phyloP scores from a whole-genome alignment of 2,329 filamentous ascomycete genomes.

The Aspergillus melleus region DNA sequence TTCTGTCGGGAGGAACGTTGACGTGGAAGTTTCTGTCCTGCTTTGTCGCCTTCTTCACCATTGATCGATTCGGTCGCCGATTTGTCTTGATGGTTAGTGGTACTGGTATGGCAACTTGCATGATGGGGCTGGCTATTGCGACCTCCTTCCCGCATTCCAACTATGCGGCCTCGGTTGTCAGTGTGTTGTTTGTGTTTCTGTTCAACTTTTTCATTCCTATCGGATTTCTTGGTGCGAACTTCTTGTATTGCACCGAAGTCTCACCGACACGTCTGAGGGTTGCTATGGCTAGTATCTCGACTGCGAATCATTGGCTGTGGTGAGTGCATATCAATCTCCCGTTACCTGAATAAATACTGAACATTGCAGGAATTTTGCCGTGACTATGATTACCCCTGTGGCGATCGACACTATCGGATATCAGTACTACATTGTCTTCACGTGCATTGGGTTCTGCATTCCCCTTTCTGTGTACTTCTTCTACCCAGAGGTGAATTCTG shows the following conservation, averaged over 20 bases:
- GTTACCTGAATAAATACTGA: not conserved
- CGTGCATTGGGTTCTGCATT: too few species aligned
- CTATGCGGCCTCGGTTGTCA: constrained; percentile 1
- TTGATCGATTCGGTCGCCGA: constrained; percentile 14
- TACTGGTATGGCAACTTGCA: constrained; percentile 9
- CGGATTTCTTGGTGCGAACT: constrained; percentile 4
- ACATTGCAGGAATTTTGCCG: too few species aligned
- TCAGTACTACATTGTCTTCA: too few species aligned
- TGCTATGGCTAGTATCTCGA: constrained; percentile 1
- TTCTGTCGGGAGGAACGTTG: constrained; percentile 8
- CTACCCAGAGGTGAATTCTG: too few species aligned
- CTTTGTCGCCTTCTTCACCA: constrained; percentile 9
- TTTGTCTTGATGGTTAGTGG: constrained; percentile 10
- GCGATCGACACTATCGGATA: too few species aligned
- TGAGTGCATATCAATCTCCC: not conserved
- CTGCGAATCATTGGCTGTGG: constrained; percentile 10
- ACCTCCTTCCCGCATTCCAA: constrained; percentile 4
- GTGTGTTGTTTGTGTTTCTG: constrained; percentile 6
- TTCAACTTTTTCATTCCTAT: constrained; percentile 9
- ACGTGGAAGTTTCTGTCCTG: constrained; percentile 13
- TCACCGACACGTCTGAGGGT: constrained; percentile 1
- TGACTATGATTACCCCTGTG: too few species aligned
- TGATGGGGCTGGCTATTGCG: constrained; percentile 12
- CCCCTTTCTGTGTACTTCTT: too few species aligned
- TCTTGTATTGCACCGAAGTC: constrained; percentile 10